Evolutionary conservation across 2,329 filamentous ascomycete genomes (phyloP).

Genomic region (Onygenales sp.): DNA sequence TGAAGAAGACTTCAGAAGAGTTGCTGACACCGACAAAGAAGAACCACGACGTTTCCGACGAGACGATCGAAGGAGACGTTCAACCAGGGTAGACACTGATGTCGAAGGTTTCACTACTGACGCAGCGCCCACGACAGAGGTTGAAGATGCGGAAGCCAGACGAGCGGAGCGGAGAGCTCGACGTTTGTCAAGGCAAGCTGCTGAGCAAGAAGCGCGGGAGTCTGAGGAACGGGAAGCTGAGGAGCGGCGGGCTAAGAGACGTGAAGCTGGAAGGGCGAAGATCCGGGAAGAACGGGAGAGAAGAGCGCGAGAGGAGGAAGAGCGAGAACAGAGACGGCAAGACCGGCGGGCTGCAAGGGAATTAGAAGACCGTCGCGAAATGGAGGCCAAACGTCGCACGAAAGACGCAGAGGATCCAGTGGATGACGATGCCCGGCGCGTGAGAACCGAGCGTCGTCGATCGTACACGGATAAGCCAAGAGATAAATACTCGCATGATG

Average conservation of each 20-base stretch:
- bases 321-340: slow-evolving; percentile 45
- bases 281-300: slow-evolving; percentile 29
- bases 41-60: slow-evolving; percentile 24
- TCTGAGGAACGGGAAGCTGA: slow-evolving; percentile 25
- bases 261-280: slow-evolving; percentile 41
- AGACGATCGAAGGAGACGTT: slow-evolving; percentile 28
- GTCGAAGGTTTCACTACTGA: slow-evolving; percentile 38
- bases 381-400: slow-evolving; percentile 24
- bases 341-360: slow-evolving; percentile 44
- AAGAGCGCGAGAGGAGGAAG: slow-evolving; percentile 36
- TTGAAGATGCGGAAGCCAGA: slow-evolving; percentile 50
- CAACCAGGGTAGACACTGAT: slow-evolving; percentile 39
- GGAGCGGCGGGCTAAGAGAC: slow-evolving; percentile 38
- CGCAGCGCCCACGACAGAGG: slow-evolving; percentile 36
- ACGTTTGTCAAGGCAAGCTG: slow-evolving; percentile 30
- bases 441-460: slow-evolving; percentile 23
- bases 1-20: slow-evolving; percentile 24
- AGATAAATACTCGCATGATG: slow-evolving; percentile 19
- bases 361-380: slow-evolving; percentile 20
- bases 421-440: slow-evolving; percentile 8
- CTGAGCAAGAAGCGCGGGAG: slow-evolving; percentile 25
- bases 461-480: slow-evolving; percentile 20
- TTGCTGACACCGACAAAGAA: slow-evolving; percentile 28
- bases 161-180: slow-evolving; percentile 53
- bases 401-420: slow-evolving; percentile 19